A percentile compares a stretch with the other conserved stretches of the same genome.
These are phyloP conservation scores for Brasenia schreberi DNA, from an alignment of 164 flowering plant genomes.

Conservation along the genomic window DNA sequence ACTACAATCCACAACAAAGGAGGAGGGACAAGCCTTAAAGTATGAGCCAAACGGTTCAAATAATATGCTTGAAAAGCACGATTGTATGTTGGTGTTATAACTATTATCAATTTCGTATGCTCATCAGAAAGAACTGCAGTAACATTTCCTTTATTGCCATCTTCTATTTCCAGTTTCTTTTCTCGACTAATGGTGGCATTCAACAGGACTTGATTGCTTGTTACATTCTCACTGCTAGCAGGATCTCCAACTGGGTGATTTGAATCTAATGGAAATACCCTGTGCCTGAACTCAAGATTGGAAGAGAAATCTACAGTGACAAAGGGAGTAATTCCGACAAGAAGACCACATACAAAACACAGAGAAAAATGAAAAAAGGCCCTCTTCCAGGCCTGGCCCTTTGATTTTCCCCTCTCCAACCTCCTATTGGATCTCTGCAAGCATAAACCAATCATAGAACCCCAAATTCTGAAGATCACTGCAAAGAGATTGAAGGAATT, in stretches of 20 bases:
- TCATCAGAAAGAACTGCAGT: neutral
- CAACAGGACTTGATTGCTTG: constrained; percentile 7
- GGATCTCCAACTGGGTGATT: constrained; percentile 13
- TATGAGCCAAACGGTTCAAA: constrained; percentile 61
- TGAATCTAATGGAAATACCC: constrained; percentile 34
- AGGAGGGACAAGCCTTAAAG: constrained; percentile 46
- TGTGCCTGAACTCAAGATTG: constrained; percentile 28
- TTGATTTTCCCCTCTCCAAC: constrained; percentile 45
- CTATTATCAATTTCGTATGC: constrained; percentile 48
- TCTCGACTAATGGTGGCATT: constrained; percentile 3
- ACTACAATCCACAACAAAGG: constrained; percentile 88
- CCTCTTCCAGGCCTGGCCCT: constrained; percentile 49
- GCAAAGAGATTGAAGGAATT: constrained; percentile 24
- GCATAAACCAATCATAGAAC: constrained; percentile 26
- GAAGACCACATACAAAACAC: constrained; percentile 55
- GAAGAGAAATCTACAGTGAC: constrained; percentile 28
- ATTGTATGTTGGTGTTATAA: constrained; percentile 59
- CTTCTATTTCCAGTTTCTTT: constrained; percentile 2
- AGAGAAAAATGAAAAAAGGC: constrained; percentile 43
- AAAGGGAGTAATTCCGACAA: constrained; percentile 54
- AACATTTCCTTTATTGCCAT: neutral
- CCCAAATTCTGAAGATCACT: constrained; percentile 21
- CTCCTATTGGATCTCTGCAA: constrained; percentile 42
- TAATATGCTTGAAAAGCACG: constrained; percentile 70
- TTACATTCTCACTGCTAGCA: neutral